Evolutionary conservation across 192 early-diverging fungal species (phyloP), one percentile per base, ranked within the genome.

Genomic region (Linnemannia hyalina): DNA sequence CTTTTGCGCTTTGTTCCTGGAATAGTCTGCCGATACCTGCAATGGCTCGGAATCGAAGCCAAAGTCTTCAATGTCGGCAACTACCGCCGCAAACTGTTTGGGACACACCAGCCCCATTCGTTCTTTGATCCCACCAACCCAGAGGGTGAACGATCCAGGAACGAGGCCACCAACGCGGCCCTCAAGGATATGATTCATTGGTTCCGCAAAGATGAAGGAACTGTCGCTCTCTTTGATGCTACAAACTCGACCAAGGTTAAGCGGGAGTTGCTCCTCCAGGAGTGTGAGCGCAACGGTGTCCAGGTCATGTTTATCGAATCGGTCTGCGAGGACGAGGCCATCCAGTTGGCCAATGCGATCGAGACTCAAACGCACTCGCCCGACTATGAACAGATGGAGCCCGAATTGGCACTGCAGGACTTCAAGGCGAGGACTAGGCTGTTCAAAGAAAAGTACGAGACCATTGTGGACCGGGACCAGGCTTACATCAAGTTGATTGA

Each of bases 1-100:
- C 23, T 26, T 65, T 26, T 32, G 13, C 60, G 16, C 49, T 6
- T 16, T 65, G 18, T 44, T 44, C 68, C 54, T 63, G 54, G 75
- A 47, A 29, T 81, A 97, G 94, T 96, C 29, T 95, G 97, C 79
- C 95, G 98, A 73, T 99, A 99, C 88, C 92, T 99, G 70, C 93
- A 93, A 63, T 99, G 99, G 99, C 90, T 99, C 70, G 96, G 99
- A 36, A 95, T 99, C 80, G 93, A 92, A 35, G 93, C 96, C 65
- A 94, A 95, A 81, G 97, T 99, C 57, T 99, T 99, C 90, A 99
- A 99, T 80, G 98, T 99, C 47, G 99, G 97, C 70, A 96, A 99
- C 88, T 99, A 99, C 90, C 95, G 98, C 35, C 93, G 98, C 54
- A 94, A 97, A 76, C 88, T 96, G 16, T 93, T 94, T 74, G 97